Base-by-base conservation (phyloP, 306 rosid species). In the Lathyrus aphaca region DNA sequence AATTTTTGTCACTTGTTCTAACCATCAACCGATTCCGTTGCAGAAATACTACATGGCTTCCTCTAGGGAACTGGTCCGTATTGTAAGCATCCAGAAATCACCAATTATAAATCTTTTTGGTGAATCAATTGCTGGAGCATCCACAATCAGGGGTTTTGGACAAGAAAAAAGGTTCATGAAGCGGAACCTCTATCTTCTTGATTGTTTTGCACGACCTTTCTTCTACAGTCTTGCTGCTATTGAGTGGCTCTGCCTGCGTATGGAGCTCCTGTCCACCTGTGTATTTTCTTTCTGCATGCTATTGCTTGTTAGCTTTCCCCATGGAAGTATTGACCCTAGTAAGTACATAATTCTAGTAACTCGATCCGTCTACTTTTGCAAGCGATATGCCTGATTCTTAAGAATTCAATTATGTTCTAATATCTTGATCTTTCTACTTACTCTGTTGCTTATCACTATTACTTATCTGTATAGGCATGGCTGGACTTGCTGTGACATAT, bases 21-120 rank as follows among this genome's bases (percentile, higher is more conserved):
- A 74, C 51, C 11, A 71, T 45, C 39, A 68, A 68, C 64, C 27
- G 55, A 79, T 66, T 56, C 35, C 5, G 2, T 49, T 77, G 80
- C 82, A 94, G 99, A 94, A 94, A 87, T 94, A 94, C 87, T 94
- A 94, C 86, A 94, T 94, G 99, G 87, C 99, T 77, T 94, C 99
- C 57, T 94, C 99, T 37, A 91, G 99, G 80, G 99, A 94, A 78
- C 82, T 94, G 75, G 99, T 94, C 55, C 97, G 99, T 39, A 94
- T 94, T 66, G 96, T 94, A 40, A 94, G 99, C 87, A 94, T 94
- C 69, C 99, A 91, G 83, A 94, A 94, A 79, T 94, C 99, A 81
- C 99, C 99, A 58, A 76, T 94, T 39, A 88, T 94, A 71, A 74
- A 94, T 84, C 96, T 91, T 59, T 94, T 94, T 79, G 97, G 92